A percentile compares a stretch with the other conserved stretches of the same genome.
Evolutionary conservation across 495 filamentous ascomycete species (phyloP).

Genomic region (Aspergillus cristatus): DNA sequence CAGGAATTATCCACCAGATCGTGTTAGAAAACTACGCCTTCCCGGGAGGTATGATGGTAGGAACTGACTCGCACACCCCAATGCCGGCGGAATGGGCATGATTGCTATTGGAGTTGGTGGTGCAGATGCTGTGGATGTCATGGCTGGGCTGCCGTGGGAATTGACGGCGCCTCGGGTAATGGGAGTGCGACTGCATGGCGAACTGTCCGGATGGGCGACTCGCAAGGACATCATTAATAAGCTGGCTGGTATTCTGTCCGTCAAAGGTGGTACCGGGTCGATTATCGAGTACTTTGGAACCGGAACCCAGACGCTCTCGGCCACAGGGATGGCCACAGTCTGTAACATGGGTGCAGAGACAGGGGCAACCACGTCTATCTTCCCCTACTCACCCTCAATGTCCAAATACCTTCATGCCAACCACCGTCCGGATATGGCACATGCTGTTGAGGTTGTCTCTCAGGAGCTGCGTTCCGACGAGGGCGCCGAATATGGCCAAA

Average conservation of each 20-base stretch:
- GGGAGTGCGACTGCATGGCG: conserved; percentile 75
- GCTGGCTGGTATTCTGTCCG: conserved; percentile 80
- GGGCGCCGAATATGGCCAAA: conserved; percentile 79
- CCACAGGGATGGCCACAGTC: conserved; percentile 48
- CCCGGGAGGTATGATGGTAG: conserved; percentile 84
- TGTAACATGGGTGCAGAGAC: conserved; percentile 71
- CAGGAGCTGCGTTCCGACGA: conserved; percentile 70
- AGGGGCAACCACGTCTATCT: conserved; percentile 79
- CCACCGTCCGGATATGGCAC: conserved; percentile 70
- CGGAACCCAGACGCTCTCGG: conserved; percentile 52
- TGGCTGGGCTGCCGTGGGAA: conserved; percentile 88
- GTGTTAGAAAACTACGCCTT: conserved; percentile 88
- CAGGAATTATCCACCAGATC: conserved; percentile 94
- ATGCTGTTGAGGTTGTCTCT: conserved; percentile 65
- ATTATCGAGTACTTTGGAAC: conserved; percentile 81
- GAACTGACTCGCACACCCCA: conserved; percentile 89
- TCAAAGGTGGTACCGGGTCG: conserved; percentile 82
- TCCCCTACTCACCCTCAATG: conserved; percentile 88
- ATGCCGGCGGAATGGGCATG: conserved; percentile 87
- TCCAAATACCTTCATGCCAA: conserved; percentile 77
- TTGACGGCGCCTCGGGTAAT: conserved; percentile 86
- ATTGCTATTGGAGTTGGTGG: conserved; percentile 84
- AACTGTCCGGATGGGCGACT: conserved; percentile 74
- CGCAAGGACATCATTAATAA: conserved; percentile 90
- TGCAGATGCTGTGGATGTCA: conserved; percentile 90